These are phyloP conservation scores for Rutidosis leptorrhynchoides DNA, from an alignment of 129 eudicot genomes.

Conservation along the genomic window DNA sequence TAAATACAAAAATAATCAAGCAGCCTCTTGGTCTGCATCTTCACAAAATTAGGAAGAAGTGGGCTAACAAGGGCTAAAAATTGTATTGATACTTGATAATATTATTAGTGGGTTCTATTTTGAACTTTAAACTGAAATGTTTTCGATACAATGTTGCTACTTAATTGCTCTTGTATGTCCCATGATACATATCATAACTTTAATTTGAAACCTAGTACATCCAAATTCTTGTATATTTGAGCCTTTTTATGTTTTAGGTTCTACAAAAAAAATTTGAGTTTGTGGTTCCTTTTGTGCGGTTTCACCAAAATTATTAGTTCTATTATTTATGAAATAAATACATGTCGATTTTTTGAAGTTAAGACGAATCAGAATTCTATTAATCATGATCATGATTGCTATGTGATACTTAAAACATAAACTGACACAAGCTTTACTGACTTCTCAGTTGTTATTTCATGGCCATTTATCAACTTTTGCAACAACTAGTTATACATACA, in stretches of 20 bases:
- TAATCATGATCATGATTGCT: background rate
- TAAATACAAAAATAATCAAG: too few relatives aligned
- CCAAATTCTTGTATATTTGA: too few relatives aligned
- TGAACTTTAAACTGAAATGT: background rate
- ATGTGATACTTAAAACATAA: background rate
- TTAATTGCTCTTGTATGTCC: background rate
- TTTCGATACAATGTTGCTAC: background rate
- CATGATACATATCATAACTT: background rate
- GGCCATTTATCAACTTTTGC: background rate
- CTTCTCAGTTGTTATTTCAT: constrained; percentile 21
- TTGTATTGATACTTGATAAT: background rate
- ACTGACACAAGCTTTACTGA: constrained; percentile 2
- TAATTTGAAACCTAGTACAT: too few relatives aligned
- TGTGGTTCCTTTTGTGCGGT: too few relatives aligned
- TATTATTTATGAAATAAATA: too few relatives aligned
- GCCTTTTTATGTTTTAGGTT: too few relatives aligned
- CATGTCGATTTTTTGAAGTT: too few relatives aligned
- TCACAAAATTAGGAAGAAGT: background rate
- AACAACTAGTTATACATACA: background rate
- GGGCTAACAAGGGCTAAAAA: background rate
- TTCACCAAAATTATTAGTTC: too few relatives aligned
- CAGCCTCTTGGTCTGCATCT: background rate
- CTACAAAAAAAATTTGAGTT: too few relatives aligned
- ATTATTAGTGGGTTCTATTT: background rate
- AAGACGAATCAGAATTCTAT: background rate